Evolutionary conservation across 176 grass and related monocot genomes (phyloP), one percentile per base, ranked within the genome.

Genomic region (Aegilops longissima): DNA sequence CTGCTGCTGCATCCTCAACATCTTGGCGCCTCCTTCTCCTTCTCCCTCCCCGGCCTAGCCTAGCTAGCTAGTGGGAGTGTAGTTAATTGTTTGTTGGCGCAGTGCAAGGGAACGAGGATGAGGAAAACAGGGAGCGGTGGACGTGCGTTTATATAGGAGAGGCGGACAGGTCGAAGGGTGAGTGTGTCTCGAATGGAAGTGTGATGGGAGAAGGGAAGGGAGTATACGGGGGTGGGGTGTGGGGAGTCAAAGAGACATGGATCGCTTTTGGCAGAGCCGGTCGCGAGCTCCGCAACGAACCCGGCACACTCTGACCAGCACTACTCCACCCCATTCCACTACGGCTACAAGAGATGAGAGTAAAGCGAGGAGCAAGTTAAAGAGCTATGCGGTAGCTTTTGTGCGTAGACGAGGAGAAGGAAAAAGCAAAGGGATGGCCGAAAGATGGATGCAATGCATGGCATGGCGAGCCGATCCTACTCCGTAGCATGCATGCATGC

Each of bases 191-290:
- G 16, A 58, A 10, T 68, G 14, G 42, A 12, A 72, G 61, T 47
- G 66, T 42, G 39, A 80, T 80, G 36, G 78, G 54, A 59, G 54
- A 23, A 49, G 79, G 39, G 27, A 18, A 10, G 65, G n/a, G 38
- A 27, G 13, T 18, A 8, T 17, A 47, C 11, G 7, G 77, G 38
- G 7, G 27, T 35, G 64, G 35, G 56, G 24, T 25, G 83, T 66
- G 67, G 29, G 68, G 85, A 83, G 86, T 85, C 86, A 91, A 97
- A 91, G 90, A 77, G 88, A 90, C 86, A 89, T 21, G 86, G 78
- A 82, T 86, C 42, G 86, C 88, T 92, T 92, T 97, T 94, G 75
- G 90, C 92, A 97, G 92, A 31, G 76, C 25, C 40, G 87, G 86
- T 86, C 86, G 84, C 74, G 81, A 56, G 81, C 18, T 74, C 51